phyloP scores from a whole-genome alignment of 148 eudicot species.

The Rhododendron henanense region DNA sequence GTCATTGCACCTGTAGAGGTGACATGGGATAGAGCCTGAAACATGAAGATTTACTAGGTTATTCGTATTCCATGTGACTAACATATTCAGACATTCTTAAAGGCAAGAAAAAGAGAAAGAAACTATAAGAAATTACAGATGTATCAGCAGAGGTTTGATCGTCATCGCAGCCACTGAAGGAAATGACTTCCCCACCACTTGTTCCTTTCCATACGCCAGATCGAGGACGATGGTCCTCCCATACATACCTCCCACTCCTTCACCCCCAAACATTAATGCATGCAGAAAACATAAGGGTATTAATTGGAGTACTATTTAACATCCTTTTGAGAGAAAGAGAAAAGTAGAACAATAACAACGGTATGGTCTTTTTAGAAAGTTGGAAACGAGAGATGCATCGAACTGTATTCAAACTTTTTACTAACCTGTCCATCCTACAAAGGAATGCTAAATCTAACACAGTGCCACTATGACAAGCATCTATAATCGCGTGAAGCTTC shows the following conservation, averaged over 20 bases:
- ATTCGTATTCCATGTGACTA: background rate
- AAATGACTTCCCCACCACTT: conserved; percentile 54
- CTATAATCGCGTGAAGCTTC: conserved; percentile 53
- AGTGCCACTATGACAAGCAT: conserved; percentile 59
- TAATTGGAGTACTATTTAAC: background rate
- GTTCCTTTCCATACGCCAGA: conserved; percentile 52
- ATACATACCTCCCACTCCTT: conserved; percentile 42
- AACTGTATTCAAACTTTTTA: background rate
- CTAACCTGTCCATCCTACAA: conserved; percentile 51
- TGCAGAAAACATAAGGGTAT: background rate
- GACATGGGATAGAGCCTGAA: conserved; percentile 52
- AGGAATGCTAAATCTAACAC: conserved; percentile 47
- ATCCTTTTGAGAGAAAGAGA: background rate
- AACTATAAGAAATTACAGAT: conserved; percentile 22
- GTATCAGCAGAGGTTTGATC: conserved; percentile 61
- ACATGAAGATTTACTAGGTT: background rate
- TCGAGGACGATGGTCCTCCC: conserved; percentile 60
- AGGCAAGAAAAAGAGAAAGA: background rate
- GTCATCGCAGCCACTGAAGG: conserved; percentile 61
- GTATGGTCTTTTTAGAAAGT: background rate
- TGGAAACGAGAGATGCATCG: background rate
- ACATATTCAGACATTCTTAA: background rate
- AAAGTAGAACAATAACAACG: background rate
- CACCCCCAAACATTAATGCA: background rate
- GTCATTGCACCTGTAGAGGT: conserved; percentile 69